These are phyloP conservation scores for Chamaecrista fasciculata DNA, from an alignment of 306 rosid genomes.

Conservation along the genomic window DNA sequence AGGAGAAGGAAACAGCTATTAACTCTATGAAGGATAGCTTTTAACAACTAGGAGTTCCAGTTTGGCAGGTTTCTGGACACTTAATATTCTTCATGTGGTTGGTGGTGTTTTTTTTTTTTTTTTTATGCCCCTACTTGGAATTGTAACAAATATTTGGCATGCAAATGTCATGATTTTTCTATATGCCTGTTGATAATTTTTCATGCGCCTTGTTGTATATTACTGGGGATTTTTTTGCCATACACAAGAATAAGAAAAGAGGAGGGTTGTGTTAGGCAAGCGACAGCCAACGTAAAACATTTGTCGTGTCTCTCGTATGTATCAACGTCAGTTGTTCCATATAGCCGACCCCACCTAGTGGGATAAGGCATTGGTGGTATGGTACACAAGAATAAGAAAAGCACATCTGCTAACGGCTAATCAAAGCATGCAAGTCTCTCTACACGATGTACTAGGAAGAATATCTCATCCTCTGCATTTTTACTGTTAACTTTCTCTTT, in stretches of 20 bases:
- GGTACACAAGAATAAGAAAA: not conserved
- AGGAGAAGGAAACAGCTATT: not conserved
- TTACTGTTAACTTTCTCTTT: not conserved
- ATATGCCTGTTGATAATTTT: not conserved
- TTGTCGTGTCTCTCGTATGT: too few species aligned
- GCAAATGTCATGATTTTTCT: slow-evolving; percentile 18
- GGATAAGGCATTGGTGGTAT: too few species aligned
- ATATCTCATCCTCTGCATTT: not conserved
- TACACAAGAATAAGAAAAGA: too few species aligned
- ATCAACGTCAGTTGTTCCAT: too few species aligned
- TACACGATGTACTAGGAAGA: not conserved
- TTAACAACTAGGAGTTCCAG: too few species aligned
- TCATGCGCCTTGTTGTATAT: slow-evolving; percentile 5
- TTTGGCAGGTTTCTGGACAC: not conserved
- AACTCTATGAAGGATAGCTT: too few species aligned
- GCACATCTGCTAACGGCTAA: not conserved
- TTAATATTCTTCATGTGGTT: not conserved
- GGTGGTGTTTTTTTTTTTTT: not conserved
- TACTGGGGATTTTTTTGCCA: too few species aligned
- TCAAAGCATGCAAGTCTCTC: not conserved
- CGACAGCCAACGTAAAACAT: too few species aligned
- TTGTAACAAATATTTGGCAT: not conserved
- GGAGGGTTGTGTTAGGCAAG: too few species aligned
- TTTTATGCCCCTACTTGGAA: not conserved
- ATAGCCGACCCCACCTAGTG: too few species aligned